A percentile compares a stretch with the other conserved stretches of the same genome.
phyloP scores from a whole-genome alignment of 805 yeast genomes.

The Kluyveromyces wickerhamii region DNA sequence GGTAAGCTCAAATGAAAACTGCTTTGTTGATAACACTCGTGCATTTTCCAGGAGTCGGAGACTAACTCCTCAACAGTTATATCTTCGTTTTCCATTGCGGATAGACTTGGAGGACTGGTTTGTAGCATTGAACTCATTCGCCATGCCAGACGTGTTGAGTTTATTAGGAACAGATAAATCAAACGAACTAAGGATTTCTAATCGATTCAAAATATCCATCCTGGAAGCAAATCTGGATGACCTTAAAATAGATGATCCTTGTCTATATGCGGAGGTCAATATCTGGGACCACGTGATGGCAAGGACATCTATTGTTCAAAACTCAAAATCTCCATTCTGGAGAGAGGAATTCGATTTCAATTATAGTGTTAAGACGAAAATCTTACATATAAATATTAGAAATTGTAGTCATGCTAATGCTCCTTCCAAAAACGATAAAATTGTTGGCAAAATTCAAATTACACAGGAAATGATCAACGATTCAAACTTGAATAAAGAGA shows the following conservation, averaged over 20 bases:
- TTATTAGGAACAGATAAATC: constrained; percentile 24
- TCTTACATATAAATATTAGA: constrained; percentile 42
- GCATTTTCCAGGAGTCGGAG: constrained; percentile 24
- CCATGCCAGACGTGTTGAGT: constrained; percentile 42
- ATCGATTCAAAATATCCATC: constrained; percentile 46
- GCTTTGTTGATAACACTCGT: constrained; percentile 8
- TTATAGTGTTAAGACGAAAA: constrained; percentile 44
- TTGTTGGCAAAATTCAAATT: constrained; percentile 44
- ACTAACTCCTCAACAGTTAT: constrained; percentile 13
- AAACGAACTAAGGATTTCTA: constrained; percentile 43
- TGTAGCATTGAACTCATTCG: constrained; percentile 56
- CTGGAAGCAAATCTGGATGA: constrained; percentile 42
- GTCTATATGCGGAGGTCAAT: constrained; percentile 58
- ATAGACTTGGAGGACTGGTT: constrained; percentile 74
- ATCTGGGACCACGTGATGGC: constrained; percentile 75
- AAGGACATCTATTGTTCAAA: constrained; percentile 57
- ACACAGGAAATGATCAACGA: constrained; percentile 21
- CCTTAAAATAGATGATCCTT: constrained; percentile 9
- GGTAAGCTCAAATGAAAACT: constrained; percentile 5
- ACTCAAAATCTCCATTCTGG: constrained; percentile 62
- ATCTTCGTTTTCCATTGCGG: constrained; percentile 56
- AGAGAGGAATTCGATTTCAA: constrained; percentile 66
- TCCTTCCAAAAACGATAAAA: constrained; percentile 31
- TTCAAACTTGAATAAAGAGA: constrained; percentile 18
- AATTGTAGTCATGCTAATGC: constrained; percentile 12